Evolutionary conservation across 768 basidiomycete species (phyloP).

Genomic region (Suillus brevipes): DNA sequence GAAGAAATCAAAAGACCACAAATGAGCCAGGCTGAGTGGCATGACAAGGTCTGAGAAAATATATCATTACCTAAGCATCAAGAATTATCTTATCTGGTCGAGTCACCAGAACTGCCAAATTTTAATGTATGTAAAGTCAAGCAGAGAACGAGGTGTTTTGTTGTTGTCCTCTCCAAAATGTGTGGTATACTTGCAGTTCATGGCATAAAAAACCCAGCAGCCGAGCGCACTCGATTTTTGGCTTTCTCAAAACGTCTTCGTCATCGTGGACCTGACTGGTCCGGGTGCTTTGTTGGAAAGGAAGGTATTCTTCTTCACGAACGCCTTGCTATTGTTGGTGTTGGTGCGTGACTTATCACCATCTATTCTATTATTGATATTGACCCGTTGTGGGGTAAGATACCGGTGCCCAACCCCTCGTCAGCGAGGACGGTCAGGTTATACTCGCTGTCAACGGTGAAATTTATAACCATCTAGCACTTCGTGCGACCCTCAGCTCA

Average conservation of each 20-base stretch:
- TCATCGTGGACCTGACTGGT: conserved; percentile 98
- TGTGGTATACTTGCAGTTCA: conserved; percentile 92
- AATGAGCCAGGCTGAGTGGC: not conserved
- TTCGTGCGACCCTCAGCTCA: conserved; percentile 65
- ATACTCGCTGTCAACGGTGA: conserved; percentile 96
- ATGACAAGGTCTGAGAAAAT: not conserved
- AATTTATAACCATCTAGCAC: conserved; percentile 93
- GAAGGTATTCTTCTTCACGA: conserved; percentile 88
- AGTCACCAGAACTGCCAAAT: conserved; percentile 12
- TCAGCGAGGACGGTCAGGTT: conserved; percentile 80
- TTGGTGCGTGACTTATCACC: conserved; percentile 59
- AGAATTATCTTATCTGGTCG: conserved; percentile 8
- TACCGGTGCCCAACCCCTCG: conserved; percentile 92
- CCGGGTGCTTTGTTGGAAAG: conserved; percentile 88
- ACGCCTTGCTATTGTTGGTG: conserved; percentile 95
- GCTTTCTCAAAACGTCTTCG: conserved; percentile 87
- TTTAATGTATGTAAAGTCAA: conserved; percentile 2
- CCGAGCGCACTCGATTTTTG: conserved; percentile 72
- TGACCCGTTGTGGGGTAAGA: conserved; percentile 47
- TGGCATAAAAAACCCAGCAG: conserved; percentile 68
- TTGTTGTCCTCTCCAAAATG: conserved; percentile 47
- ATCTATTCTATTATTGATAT: not conserved
- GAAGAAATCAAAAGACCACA: not conserved
- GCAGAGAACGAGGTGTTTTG: not conserved
- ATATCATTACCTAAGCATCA: conserved; percentile 1